These are phyloP conservation scores for Gossypium gossypioides DNA, from an alignment of 441 rosid species.

Conservation along the genomic window DNA sequence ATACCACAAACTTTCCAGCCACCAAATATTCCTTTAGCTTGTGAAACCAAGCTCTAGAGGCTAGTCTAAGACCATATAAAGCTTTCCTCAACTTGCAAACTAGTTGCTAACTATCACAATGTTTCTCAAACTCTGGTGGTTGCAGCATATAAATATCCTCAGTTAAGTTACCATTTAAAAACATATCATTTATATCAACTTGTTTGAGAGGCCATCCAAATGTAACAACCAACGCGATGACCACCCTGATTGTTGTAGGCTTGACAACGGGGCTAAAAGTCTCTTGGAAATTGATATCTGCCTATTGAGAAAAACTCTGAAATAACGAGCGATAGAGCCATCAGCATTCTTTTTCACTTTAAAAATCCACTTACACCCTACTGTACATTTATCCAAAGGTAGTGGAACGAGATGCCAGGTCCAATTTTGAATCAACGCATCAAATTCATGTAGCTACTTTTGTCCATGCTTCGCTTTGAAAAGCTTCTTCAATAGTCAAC, in stretches of 20 bases:
- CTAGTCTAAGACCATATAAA: background rate
- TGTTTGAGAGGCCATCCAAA: background rate
- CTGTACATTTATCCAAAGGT: no score
- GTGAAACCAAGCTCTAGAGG: background rate
- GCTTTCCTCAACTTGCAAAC: background rate
- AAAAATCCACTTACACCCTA: background rate
- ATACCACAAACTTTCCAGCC: background rate
- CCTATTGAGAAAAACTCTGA: background rate
- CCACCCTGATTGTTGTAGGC: background rate
- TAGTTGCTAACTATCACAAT: background rate
- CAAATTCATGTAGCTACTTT: background rate
- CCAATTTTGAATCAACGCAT: no score
- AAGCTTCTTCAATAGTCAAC: background rate
- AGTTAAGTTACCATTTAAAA: background rate
- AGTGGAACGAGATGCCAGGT: no score
- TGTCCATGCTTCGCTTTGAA: background rate
- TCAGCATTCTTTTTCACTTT: background rate
- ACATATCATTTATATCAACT: background rate
- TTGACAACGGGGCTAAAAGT: background rate
- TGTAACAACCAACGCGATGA: background rate
- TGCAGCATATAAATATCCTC: background rate
- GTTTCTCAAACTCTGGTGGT: background rate
- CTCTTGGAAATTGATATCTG: background rate
- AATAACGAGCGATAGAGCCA: background rate
- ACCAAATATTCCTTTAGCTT: background rate